Conservation (phyloP, 176 grass and related monocot species). For the Oryza officinalis region DNA sequence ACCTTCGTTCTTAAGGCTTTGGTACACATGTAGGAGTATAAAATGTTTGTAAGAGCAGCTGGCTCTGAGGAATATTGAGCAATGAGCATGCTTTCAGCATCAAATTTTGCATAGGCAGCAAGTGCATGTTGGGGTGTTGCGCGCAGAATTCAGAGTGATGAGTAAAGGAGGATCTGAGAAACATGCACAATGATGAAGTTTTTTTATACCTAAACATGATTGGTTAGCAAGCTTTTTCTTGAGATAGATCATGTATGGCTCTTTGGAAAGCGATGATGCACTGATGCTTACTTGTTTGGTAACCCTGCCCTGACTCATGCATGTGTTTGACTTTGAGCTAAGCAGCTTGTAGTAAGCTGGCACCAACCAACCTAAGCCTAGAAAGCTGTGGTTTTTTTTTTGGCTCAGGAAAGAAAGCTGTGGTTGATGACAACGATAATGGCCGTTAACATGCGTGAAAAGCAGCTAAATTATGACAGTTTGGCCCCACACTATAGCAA, state of each 20-base stretch:
- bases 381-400: neutral
- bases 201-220: neutral
- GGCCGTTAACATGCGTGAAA: conserved; percentile 40
- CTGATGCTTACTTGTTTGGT: neutral
- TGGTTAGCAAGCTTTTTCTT: neutral
- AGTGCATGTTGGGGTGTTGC: neutral
- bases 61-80: neutral
- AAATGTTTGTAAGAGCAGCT: neutral
- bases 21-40: neutral
- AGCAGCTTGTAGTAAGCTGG: conserved; percentile 7
- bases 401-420: no score
- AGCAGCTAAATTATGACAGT: conserved; percentile 5
- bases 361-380: conserved; percentile 22
- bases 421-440: conserved; percentile 21
- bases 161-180: conserved; percentile 4
- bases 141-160: neutral
- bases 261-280: neutral
- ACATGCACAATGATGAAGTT: neutral
- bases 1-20: conserved; percentile 11
- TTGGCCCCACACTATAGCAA: neutral
- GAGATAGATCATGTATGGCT: neutral
- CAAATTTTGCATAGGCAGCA: neutral
- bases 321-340: conserved; percentile 27
- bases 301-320: neutral
- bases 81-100: neutral